Conservation (phyloP, 345 rosid genomes). For the Rhodamnia rubescens region DNA sequence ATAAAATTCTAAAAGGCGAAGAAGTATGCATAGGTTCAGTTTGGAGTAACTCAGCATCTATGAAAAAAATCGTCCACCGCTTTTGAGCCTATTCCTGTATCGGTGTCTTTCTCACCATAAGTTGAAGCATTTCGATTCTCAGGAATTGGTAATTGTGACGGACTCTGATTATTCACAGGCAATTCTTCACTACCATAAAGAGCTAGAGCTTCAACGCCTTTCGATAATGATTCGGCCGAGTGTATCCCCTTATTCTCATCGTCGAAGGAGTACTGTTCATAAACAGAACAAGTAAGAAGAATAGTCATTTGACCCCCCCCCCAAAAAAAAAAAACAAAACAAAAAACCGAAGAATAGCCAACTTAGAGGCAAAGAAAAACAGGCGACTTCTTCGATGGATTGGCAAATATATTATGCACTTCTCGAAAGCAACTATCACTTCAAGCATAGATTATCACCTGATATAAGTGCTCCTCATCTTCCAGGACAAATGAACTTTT, state of each 20-base stretch:
- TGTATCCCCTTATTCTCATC: constrained; percentile 12
- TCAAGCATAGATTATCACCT: too few species aligned
- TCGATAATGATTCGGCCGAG: constrained; percentile 25
- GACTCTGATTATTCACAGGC: constrained; percentile 13
- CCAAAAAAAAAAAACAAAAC: too few species aligned
- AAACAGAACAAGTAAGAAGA: background rate
- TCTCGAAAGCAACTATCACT: too few species aligned
- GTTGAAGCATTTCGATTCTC: background rate
- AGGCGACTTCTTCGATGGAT: too few species aligned
- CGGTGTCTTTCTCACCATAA: constrained; percentile 1
- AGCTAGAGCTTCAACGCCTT: constrained; percentile 21
- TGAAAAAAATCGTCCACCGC: background rate
- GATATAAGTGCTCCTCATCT: too few species aligned
- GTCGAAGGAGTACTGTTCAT: background rate
- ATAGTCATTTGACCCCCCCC: too few species aligned
- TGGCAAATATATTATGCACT: too few species aligned
- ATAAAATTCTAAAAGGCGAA: constrained; percentile 8
- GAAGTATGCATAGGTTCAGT: background rate
- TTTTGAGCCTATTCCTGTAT: background rate
- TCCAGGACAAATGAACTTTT: too few species aligned
- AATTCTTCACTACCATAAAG: constrained; percentile 25
- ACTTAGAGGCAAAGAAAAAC: too few species aligned
- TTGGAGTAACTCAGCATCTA: background rate
- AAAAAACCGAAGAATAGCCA: too few species aligned
- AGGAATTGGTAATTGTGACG: constrained; percentile 14